Base-by-base conservation (phyloP, 169 alveolate genomes). In the Amoebophrya sp. region DNA sequence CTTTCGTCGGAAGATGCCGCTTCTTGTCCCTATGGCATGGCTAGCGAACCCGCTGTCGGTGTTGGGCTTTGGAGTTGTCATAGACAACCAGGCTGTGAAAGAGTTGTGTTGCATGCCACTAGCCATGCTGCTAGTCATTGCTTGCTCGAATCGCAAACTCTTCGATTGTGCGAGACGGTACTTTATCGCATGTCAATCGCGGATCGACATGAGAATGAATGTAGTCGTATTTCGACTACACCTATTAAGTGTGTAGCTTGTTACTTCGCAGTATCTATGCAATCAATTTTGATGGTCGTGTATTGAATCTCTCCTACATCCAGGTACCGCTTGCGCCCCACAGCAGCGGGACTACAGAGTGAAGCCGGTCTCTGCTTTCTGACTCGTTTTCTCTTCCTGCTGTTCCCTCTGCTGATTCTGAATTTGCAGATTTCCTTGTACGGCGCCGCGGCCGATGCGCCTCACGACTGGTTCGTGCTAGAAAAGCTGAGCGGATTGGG, bases 371-470 rank as follows among this genome's bases (percentile, higher is more conserved):
- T 65, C 36, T 65, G 83, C 83, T 29, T 65, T 29, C 83, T 65
- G 83, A 65, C 83, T 29, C 83, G 83, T 29, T 26, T 65, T 36
- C 39, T 65, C 39, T 65, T 65, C 83, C n/a, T 65, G 3, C 39
- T 65, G 33, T 29, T 65, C 39, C 83, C 83, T 29, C 83, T 65
- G 83, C 2, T 65, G 33, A 26, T 65, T 10, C 33, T 65, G 83
- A 65, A 65, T 26, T 1, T 65, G 33, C 83, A 65, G 83, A 65
- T 65, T 36, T 29, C 83, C 0, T 18, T 65, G 33, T 65, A 65
- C 83, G 83, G 83, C 2, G 83, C 83, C 83, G 83, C 83, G 83
- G 83, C 83, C 36, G 83, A 65, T 26, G 83, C 83, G 83, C 83
- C 83, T 29, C 2, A 26, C 39, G 83, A 65, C 39, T 65, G 83